These are phyloP conservation scores for Pseudoturritis turrita DNA, from an alignment of 345 rosid species.

Conservation along the genomic window DNA sequence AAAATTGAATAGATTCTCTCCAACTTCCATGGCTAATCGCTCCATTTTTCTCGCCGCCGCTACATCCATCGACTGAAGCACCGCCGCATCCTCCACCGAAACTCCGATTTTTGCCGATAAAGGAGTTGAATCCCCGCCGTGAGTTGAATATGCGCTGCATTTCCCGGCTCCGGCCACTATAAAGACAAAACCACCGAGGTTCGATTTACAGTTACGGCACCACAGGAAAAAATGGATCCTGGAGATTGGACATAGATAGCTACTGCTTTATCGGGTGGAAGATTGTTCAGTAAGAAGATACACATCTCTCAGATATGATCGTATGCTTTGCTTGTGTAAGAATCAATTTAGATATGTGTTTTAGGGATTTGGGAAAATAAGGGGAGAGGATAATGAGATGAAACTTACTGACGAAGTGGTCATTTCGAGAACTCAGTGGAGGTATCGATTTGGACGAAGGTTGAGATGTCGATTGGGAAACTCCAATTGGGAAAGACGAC, in stretches of 20 bases:
- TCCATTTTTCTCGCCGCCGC: conserved; percentile 58
- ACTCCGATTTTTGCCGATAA: conserved; percentile 77
- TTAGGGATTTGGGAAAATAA: too few species aligned
- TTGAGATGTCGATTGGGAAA: conserved; percentile 81
- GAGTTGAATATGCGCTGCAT: conserved; percentile 43
- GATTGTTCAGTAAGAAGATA: conserved; percentile 66
- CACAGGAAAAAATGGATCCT: conserved; percentile 79
- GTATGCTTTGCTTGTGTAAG: conserved; percentile 61
- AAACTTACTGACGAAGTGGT: conserved; percentile 67
- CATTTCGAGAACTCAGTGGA: conserved; percentile 92
- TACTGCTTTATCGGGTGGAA: conserved; percentile 80
- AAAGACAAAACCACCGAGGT: conserved; percentile 84
- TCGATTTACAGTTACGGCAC: conserved; percentile 68
- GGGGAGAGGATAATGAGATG: background rate
- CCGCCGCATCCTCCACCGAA: conserved; percentile 70
- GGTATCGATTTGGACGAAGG: conserved; percentile 81
- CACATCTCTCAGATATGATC: conserved; percentile 71
- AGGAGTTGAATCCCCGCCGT: conserved; percentile 56
- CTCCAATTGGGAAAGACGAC: conserved; percentile 89
- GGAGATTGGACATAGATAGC: conserved; percentile 85
- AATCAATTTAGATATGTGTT: too few species aligned
- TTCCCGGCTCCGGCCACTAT: conserved; percentile 77
- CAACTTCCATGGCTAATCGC: conserved; percentile 79
- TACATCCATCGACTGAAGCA: conserved; percentile 66
- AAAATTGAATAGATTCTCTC: conserved; percentile 78